phyloP scores from a whole-genome alignment of 2,329 filamentous ascomycete species.

The Phoma sp. region DNA sequence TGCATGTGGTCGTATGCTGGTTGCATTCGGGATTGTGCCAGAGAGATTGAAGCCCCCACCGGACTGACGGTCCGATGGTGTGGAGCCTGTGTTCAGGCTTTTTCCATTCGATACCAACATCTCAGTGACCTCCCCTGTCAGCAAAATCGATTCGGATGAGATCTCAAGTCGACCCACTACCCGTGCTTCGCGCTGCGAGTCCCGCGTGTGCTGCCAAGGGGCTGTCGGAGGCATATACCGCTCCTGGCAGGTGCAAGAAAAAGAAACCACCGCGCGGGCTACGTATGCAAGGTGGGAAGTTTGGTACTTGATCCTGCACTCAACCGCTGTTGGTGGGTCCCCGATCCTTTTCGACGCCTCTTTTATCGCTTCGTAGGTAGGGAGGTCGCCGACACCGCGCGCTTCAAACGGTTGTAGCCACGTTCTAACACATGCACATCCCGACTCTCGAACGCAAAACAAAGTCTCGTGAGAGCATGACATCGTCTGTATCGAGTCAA shows the following conservation, averaged over 20 bases:
- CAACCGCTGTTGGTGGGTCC: slow-evolving; percentile 2
- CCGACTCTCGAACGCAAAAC: slow-evolving; percentile 9
- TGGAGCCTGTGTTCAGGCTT: neutral
- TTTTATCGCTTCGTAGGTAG: slow-evolving; percentile 4
- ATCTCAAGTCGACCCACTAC: slow-evolving; percentile 1
- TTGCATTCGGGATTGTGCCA: slow-evolving; percentile 1
- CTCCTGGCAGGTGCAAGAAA: slow-evolving; percentile 5
- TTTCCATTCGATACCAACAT: neutral
- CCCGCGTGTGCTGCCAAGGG: neutral
- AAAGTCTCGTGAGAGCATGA: neutral
- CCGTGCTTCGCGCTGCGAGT: neutral
- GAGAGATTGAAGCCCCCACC: neutral
- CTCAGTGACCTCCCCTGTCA: neutral
- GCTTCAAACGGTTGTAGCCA: slow-evolving; percentile 6
- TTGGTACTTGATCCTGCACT: slow-evolving; percentile 15
- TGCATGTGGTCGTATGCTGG: slow-evolving; percentile 13
- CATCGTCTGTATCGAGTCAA: neutral
- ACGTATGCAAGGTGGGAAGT: neutral
- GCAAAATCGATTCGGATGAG: slow-evolving; percentile 4
- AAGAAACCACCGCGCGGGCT: slow-evolving; percentile 1
- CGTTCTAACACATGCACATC: neutral
- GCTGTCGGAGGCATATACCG: neutral
- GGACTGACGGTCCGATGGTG: slow-evolving; percentile 6
- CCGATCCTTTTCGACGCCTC: slow-evolving; percentile 1
- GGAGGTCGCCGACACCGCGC: slow-evolving; percentile 14